phyloP scores from a whole-genome alignment of 495 filamentous ascomycete species.

The Thermothielavioides terrestris region DNA sequence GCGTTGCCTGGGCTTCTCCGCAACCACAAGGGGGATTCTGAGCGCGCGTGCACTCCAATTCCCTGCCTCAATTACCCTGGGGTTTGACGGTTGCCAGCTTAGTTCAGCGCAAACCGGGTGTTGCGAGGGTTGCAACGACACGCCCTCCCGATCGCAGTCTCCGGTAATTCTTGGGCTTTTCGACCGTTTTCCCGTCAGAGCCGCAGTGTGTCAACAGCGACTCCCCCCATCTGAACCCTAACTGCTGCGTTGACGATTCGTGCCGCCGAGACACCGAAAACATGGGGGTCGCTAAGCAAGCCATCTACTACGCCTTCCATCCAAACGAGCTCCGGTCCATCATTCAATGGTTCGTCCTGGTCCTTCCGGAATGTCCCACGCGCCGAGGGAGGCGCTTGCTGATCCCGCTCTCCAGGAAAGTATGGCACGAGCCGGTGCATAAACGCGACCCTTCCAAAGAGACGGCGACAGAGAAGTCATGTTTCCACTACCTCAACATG shows the following conservation, averaged over 20 bases:
- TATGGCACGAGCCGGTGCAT: constrained; percentile 92
- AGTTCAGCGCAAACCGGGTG: no score
- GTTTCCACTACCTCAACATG: constrained; percentile 77
- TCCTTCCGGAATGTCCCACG: background rate
- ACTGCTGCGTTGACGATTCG: background rate
- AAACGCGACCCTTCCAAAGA: constrained; percentile 71
- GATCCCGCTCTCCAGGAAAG: constrained; percentile 56
- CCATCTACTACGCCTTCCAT: constrained; percentile 71
- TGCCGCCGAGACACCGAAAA: constrained; percentile 16
- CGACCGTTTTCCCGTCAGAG: no score
- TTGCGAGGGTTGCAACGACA: no score
- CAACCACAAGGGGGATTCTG: background rate
- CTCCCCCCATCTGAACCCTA: background rate
- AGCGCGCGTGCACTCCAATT: no score
- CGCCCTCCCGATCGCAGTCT: background rate
- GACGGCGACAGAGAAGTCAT: constrained; percentile 58
- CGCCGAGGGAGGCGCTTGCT: no score
- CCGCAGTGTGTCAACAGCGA: constrained; percentile 7
- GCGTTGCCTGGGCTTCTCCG: background rate
- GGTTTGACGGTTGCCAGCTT: no score
- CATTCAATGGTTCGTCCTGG: constrained; percentile 71
- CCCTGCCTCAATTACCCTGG: no score
- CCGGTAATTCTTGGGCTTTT: no score
- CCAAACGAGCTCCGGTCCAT: constrained; percentile 72
- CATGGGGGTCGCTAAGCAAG: constrained; percentile 42